Base-by-base conservation (phyloP, 805 yeast species). In the Starmerella scarabaei region DNA sequence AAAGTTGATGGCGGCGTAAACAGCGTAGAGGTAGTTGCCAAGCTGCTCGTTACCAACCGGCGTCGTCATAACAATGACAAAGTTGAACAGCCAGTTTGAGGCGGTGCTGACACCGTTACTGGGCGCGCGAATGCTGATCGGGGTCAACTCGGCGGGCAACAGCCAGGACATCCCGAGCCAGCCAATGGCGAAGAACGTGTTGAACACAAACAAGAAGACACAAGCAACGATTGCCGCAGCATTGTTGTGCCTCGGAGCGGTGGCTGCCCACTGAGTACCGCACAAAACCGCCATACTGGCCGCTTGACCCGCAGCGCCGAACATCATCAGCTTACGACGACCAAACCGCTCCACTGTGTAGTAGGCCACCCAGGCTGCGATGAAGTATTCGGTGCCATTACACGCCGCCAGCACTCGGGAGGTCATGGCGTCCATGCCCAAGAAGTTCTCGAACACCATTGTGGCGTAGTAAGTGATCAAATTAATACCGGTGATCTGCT, bases 31-130 rank as follows among this genome's bases (percentile, higher is more conserved):
- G 49, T 67, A 71, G 61, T 72, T 69, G 30, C 65, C 65, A 54
- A 73, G 61, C 53, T 64, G 46, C 57, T 64, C 50, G 57, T 68
- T 60, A 53, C 76, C 67, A 3, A 59, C 52, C 5, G 86, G 86
- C 2, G 64, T 59, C 23, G 62, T 49, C 74, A 74, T 72, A 35
- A 76, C 82, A 30, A 77, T 74, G 42, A 74, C 67, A 47, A 75
- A 77, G 56, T 76, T 76, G 50, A 67, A 67, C 15, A 71, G 56
- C 82, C 83, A 77, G 61, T 76, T 77, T 41, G 74, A 66, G 37
- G 77, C 73, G 5, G 80, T 73, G 12, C 78, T 70, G 21, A 73
- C 56, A n/a, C 77, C 74, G 29, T 75, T 67, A 28, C 75, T 72
- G 17, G 71, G 67, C 7, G 77, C 71, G 56, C 80, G 71, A 27